phyloP scores from a whole-genome alignment of 1,284 basidiomycete species.

The Sphagnurus paluster region DNA sequence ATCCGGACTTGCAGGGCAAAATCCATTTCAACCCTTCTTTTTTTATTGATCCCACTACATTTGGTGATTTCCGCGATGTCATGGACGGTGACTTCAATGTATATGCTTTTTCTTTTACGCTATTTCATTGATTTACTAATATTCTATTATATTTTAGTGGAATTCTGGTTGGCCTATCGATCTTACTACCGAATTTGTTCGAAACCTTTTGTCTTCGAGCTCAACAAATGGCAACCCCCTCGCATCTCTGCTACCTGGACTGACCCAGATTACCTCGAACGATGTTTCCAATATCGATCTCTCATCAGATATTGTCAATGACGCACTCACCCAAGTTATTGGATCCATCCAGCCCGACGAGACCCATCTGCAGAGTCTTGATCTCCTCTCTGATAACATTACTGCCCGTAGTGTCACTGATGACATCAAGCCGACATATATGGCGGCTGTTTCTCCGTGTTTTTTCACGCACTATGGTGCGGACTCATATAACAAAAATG shows the following conservation, averaged over 20 bases:
- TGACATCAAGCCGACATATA: conserved; percentile 34
- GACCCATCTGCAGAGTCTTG: conserved; percentile 42
- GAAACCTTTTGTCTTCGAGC: conserved; percentile 21
- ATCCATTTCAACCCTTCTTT: conserved; percentile 69
- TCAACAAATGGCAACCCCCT: conserved; percentile 17
- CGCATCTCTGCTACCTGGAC: conserved; percentile 10
- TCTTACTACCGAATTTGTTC: conserved; percentile 46
- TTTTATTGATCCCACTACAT: conserved; percentile 56
- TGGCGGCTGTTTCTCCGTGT: conserved; percentile 64
- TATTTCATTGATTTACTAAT: conserved; percentile 5
- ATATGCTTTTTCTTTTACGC: conserved; percentile 13
- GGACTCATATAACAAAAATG: conserved; percentile 79
- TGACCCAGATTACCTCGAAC: no score
- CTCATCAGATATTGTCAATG: conserved; percentile 26
- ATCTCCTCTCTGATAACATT: conserved; percentile 24
- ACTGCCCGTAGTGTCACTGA: conserved; percentile 27
- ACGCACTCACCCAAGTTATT: conserved; percentile 40
- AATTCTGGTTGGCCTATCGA: conserved; percentile 67
- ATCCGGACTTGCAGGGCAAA: conserved; percentile 47
- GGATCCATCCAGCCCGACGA: conserved; percentile 50
- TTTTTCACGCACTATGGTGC: conserved; percentile 80
- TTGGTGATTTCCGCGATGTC: conserved; percentile 46
- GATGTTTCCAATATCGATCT: conserved; percentile 17
- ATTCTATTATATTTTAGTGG: conserved; percentile 40
- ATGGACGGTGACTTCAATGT: conserved; percentile 68